phyloP scores from a whole-genome alignment of 164 flowering plant genomes.

The Aristolochia contorta region DNA sequence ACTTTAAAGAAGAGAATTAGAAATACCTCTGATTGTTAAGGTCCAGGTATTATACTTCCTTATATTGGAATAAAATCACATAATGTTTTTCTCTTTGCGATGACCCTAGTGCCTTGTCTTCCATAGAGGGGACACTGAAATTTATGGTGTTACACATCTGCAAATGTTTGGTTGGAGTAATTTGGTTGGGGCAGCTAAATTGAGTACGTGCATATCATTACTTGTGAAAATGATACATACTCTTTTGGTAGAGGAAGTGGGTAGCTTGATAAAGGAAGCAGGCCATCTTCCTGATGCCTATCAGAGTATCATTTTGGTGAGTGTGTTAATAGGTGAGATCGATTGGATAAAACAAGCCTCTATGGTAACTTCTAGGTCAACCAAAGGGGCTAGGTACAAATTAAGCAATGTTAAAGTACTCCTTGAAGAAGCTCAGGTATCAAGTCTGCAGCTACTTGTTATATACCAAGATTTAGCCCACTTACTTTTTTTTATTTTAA shows the following conservation, averaged over 20 bases:
- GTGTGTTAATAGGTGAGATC: conserved; percentile 34
- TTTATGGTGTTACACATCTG: too few relatives aligned
- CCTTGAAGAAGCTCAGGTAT: conserved; percentile 48
- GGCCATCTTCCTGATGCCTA: conserved; percentile 26
- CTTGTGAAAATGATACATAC: neutral
- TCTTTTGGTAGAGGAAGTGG: conserved; percentile 42
- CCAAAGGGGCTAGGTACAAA: conserved; percentile 22
- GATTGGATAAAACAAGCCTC: conserved; percentile 52
- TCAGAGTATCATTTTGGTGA: conserved; percentile 20
- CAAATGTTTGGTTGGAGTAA: too few relatives aligned
- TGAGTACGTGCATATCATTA: neutral
- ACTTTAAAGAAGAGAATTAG: too few relatives aligned
- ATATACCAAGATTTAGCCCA: neutral
- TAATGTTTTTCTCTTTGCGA: too few relatives aligned
- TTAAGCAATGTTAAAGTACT: conserved; percentile 48
- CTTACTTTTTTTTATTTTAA: conserved; percentile 3
- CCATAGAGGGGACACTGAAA: too few relatives aligned
- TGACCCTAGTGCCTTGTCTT: too few relatives aligned
- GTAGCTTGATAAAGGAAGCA: conserved; percentile 31
- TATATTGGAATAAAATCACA: too few relatives aligned
- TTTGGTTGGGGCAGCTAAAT: neutral
- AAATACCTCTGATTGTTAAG: too few relatives aligned
- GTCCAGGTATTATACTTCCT: too few relatives aligned
- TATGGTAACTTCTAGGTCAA: conserved; percentile 21
- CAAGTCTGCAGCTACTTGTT: conserved; percentile 1